Percentiles rank a stretch among this genome's conserved stretches.
These are phyloP conservation scores for Zychaea mexicana DNA, from an alignment of 371 early-diverging fungal genomes.

Conservation along the genomic window DNA sequence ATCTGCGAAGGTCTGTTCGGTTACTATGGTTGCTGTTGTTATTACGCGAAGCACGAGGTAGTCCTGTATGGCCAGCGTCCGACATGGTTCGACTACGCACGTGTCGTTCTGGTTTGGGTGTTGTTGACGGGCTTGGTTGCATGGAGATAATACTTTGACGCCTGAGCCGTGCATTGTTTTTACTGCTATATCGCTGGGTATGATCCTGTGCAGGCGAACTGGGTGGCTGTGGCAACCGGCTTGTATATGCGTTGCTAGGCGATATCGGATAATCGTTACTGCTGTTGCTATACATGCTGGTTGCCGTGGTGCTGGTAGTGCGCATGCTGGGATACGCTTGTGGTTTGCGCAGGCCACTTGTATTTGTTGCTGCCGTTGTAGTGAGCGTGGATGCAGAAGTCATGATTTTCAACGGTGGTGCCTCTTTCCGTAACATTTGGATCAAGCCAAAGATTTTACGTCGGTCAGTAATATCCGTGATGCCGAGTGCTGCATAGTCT, in stretches of 20 bases:
- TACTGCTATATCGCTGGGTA: neutral
- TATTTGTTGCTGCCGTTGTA: constrained; percentile 17
- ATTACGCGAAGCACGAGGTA: neutral
- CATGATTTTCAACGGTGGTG: constrained; percentile 15
- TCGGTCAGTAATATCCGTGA: constrained; percentile 76
- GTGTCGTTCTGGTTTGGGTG: constrained; percentile 14
- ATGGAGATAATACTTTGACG: constrained; percentile 15
- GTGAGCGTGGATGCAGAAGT: constrained; percentile 23
- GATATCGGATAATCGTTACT: constrained; percentile 7
- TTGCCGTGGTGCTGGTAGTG: neutral
- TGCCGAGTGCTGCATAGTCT: constrained; percentile 79
- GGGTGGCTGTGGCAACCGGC: constrained; percentile 10
- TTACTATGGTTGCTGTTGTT: constrained; percentile 12
- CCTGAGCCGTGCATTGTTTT: constrained; percentile 14
- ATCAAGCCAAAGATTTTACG: constrained; percentile 78
- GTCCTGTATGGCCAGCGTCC: constrained; percentile 34
- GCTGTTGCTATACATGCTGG: neutral
- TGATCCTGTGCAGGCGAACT: constrained; percentile 12
- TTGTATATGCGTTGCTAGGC: neutral
- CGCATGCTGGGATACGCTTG: constrained; percentile 13
- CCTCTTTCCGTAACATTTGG: constrained; percentile 41
- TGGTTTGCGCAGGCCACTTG: constrained; percentile 28
- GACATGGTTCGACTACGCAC: constrained; percentile 38
- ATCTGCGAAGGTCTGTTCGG: constrained; percentile 18
- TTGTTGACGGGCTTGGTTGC: neutral